Conservation (phyloP, 352 stramenopile species). For the Phytophthora syringae region DNA sequence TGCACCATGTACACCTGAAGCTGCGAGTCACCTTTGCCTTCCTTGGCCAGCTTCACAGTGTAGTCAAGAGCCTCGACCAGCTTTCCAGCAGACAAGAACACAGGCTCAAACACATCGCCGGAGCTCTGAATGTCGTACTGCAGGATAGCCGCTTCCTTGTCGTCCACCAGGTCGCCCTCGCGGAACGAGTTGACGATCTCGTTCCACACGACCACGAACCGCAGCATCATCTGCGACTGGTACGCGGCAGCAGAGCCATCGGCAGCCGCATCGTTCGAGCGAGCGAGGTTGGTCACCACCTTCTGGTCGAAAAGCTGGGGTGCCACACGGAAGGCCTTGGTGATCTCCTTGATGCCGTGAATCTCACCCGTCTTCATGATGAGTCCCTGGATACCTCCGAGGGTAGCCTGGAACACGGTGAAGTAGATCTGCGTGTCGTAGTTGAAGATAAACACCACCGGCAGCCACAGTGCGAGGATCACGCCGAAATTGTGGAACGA, state of each 20-base stretch:
- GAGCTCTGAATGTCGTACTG: slow-evolving; percentile 79
- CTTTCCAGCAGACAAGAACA: slow-evolving; percentile 82
- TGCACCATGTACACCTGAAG: slow-evolving; percentile 72
- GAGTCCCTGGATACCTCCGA: slow-evolving; percentile 58
- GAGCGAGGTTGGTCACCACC: slow-evolving; percentile 68
- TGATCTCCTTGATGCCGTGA: slow-evolving; percentile 69
- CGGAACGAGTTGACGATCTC: slow-evolving; percentile 84
- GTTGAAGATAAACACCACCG: slow-evolving; percentile 79
- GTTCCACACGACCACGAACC: slow-evolving; percentile 85
- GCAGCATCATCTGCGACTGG: slow-evolving; percentile 76
- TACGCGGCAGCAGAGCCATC: slow-evolving; percentile 55
- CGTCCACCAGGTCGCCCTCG: slow-evolving; percentile 72
- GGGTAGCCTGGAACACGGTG: slow-evolving; percentile 67
- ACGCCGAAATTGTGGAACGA: slow-evolving; percentile 79
- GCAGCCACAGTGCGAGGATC: slow-evolving; percentile 66
- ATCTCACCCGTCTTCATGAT: slow-evolving; percentile 81
- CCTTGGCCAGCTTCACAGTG: slow-evolving; percentile 65
- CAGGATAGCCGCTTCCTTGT: slow-evolving; percentile 76
- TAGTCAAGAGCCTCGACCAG: slow-evolving; percentile 68
- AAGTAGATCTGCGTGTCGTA: slow-evolving; percentile 88
- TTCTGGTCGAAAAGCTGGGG: slow-evolving; percentile 77
- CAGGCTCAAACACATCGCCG: slow-evolving; percentile 78
- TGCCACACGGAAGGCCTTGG: slow-evolving; percentile 69
- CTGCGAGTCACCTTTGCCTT: slow-evolving; percentile 73
- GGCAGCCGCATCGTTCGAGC: slow-evolving; percentile 59